Percentiles rank a stretch among this genome's conserved stretches.
Conservation (phyloP, 2,329 filamentous ascomycete genomes). For the Cercospora sp. region DNA sequence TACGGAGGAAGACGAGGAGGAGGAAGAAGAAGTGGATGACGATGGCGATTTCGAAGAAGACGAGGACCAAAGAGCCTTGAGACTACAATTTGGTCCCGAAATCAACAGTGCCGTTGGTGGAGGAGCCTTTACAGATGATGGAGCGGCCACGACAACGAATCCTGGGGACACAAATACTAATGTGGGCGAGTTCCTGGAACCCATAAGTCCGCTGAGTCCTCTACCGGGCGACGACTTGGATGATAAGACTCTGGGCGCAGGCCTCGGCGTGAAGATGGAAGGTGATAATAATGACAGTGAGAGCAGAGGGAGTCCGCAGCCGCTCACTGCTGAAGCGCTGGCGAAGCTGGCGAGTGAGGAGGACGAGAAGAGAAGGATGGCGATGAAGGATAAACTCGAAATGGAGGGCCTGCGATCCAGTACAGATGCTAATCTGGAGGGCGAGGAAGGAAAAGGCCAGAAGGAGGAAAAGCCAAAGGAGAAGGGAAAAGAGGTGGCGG, state of each 20-base stretch:
- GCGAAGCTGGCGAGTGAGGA: slow-evolving; percentile 32
- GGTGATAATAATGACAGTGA: slow-evolving; percentile 3
- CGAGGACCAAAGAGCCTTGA: slow-evolving; percentile 29
- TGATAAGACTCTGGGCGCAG: not conserved
- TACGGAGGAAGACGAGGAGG: slow-evolving; percentile 37
- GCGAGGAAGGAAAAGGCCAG: not conserved
- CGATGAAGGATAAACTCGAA: not conserved
- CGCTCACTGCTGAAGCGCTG: slow-evolving; percentile 38
- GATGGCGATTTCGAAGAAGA: slow-evolving; percentile 37
- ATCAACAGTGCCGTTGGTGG: slow-evolving; percentile 9
- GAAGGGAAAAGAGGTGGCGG: not conserved
- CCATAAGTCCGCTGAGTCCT: slow-evolving; percentile 25
- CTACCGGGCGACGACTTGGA: slow-evolving; percentile 8
- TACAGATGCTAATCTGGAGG: not conserved
- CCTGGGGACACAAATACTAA: not conserved
- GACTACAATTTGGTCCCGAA: slow-evolving; percentile 36
- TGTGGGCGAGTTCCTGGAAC: slow-evolving; percentile 11
- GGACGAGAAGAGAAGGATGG: slow-evolving; percentile 16
- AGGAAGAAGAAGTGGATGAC: slow-evolving; percentile 32
- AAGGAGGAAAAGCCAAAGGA: not conserved
- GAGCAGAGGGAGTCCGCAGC: slow-evolving; percentile 18
- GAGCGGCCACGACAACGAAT: slow-evolving; percentile 12
- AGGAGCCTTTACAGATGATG: slow-evolving; percentile 12
- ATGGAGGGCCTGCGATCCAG: not conserved
- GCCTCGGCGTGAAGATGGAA: slow-evolving; percentile 14